These are phyloP conservation scores for Termitomyces sp. DNA, from an alignment of 768 basidiomycete species.

Conservation along the genomic window DNA sequence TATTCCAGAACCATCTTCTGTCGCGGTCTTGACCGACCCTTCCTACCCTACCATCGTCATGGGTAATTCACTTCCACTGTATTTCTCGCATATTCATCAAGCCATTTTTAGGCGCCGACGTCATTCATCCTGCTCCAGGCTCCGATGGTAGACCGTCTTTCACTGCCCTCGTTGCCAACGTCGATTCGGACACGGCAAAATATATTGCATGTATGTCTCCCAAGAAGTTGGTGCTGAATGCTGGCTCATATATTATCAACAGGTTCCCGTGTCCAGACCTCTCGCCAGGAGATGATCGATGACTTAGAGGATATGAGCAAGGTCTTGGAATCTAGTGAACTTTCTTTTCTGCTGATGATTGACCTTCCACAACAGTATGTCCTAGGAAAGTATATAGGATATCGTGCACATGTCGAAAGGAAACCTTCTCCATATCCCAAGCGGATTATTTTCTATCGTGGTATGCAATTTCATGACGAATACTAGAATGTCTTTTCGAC, in stretches of 20 bases:
- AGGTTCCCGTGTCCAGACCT: slow-evolving; percentile 60
- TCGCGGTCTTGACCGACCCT: slow-evolving; percentile 61
- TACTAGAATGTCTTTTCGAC: background rate
- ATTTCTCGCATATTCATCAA: background rate
- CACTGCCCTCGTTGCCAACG: slow-evolving; percentile 74
- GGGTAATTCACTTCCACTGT: slow-evolving; percentile 36
- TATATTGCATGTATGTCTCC: slow-evolving; percentile 42
- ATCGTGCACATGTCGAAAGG: slow-evolving; percentile 52
- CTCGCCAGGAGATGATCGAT: slow-evolving; percentile 73
- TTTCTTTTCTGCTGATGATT: background rate
- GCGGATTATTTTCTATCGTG: slow-evolving; percentile 73
- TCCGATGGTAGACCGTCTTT: slow-evolving; percentile 78
- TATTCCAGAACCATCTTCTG: slow-evolving; percentile 65
- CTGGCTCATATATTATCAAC: slow-evolving; percentile 17
- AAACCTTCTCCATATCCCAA: slow-evolving; percentile 44
- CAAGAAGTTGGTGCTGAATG: background rate
- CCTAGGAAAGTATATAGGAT: slow-evolving; percentile 51
- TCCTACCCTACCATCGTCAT: slow-evolving; percentile 75
- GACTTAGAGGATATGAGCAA: slow-evolving; percentile 63
- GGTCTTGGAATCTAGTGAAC: slow-evolving; percentile 26
- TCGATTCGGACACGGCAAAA: slow-evolving; percentile 73
- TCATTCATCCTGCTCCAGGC: slow-evolving; percentile 80
- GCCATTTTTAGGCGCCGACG: slow-evolving; percentile 58
- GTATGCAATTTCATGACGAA: slow-evolving; percentile 25
- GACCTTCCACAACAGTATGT: slow-evolving; percentile 34